A percentile compares a stretch with the other conserved stretches of the same genome.
phyloP scores from a whole-genome alignment of 257 asterid species.

The Agastache rugosa region DNA sequence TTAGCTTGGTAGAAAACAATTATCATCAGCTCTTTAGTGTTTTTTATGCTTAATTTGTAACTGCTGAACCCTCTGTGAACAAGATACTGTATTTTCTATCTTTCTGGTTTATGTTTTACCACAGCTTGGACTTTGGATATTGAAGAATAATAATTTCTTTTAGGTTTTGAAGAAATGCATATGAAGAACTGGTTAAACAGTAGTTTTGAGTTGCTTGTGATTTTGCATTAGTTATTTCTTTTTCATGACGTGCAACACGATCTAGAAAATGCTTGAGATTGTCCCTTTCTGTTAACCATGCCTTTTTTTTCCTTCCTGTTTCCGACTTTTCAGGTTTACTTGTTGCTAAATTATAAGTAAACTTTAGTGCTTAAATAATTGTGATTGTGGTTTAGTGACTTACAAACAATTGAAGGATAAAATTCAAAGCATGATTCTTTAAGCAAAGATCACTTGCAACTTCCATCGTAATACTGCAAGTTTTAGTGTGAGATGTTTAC shows the following conservation, averaged over 20 bases:
- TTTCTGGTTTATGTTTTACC: background rate
- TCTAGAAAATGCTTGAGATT: conserved; percentile 1
- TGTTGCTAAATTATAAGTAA: conserved; percentile 8
- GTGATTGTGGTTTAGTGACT: conserved; percentile 20
- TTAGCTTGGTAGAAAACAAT: background rate
- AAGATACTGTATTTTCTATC: background rate
- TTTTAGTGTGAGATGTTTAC: background rate
- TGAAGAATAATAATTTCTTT: background rate
- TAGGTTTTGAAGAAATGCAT: conserved; percentile 17
- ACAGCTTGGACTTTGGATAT: background rate
- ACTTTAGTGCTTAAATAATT: background rate
- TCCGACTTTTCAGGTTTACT: background rate
- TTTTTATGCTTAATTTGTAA: background rate
- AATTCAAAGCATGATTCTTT: conserved; percentile 1
- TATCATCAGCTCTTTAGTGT: background rate
- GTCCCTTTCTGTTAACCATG: background rate
- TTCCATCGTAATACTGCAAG: background rate
- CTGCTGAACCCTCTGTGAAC: background rate
- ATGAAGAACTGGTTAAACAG: background rate
- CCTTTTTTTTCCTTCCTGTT: background rate
- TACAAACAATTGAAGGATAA: conserved; percentile 6
- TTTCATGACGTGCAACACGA: conserved; percentile 3
- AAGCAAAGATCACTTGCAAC: conserved; percentile 26
- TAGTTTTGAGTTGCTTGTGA: background rate
- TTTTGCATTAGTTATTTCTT: background rate